These are phyloP conservation scores for Blumeria graminis DNA, from an alignment of 2,329 filamentous ascomycete genomes.

Conservation along the genomic window DNA sequence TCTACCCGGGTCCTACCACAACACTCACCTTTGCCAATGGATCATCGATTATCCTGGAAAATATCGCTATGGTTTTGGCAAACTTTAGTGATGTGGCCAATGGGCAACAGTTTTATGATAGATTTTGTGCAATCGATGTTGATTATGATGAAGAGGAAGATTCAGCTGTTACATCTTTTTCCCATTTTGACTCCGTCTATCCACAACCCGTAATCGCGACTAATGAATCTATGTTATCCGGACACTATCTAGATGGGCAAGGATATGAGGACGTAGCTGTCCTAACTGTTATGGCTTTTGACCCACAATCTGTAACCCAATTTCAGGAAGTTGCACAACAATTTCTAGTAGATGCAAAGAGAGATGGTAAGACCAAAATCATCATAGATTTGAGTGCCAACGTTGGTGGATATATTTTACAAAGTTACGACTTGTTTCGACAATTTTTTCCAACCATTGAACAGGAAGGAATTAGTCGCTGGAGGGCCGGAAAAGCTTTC, in stretches of 20 bases:
- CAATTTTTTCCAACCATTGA: too few relatives aligned
- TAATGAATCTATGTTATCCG: slow-evolving; percentile 9
- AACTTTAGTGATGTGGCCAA: slow-evolving; percentile 14
- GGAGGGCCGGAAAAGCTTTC: slow-evolving; percentile 9
- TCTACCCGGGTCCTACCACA: slow-evolving; percentile 19
- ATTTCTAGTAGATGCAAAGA: slow-evolving; percentile 23
- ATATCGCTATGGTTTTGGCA: slow-evolving; percentile 16
- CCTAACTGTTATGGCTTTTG: slow-evolving; percentile 11
- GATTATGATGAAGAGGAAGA: slow-evolving; percentile 1
- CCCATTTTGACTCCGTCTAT: slow-evolving; percentile 6
- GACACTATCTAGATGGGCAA: slow-evolving; percentile 12
- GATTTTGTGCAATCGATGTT: slow-evolving; percentile 8
- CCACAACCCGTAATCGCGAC: slow-evolving; percentile 9
- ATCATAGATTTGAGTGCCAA: slow-evolving; percentile 32
- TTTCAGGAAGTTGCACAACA: slow-evolving; percentile 12
- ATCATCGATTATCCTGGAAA: slow-evolving; percentile 15
- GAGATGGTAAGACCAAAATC: slow-evolving; percentile 29
- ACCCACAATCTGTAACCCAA: slow-evolving; percentile 8
- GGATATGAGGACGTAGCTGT: slow-evolving; percentile 14
- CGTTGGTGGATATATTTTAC: too few relatives aligned
- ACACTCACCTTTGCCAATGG: slow-evolving; percentile 19
- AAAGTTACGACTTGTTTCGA: too few relatives aligned
- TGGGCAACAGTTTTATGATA: slow-evolving; percentile 11
- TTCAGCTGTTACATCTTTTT: slow-evolving; percentile 2
- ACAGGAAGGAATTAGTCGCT: slow-evolving; percentile 10